phyloP scores from a whole-genome alignment of 306 rosid genomes.

The Quercus variabilis region DNA sequence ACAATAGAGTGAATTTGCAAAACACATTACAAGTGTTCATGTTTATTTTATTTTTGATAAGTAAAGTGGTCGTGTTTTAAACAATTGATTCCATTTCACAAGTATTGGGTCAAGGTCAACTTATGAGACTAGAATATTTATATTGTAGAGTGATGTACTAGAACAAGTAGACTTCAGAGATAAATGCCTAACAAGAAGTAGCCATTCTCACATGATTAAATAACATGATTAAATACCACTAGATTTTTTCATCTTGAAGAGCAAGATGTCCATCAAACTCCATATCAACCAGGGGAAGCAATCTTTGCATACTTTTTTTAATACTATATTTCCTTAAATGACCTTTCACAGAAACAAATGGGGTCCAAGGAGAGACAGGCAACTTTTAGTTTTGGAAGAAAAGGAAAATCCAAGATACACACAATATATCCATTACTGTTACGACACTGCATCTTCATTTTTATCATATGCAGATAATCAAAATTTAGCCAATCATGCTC shows the following conservation, averaged over 20 bases:
- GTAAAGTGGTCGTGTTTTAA: neutral
- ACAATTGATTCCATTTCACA: neutral
- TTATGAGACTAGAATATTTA: neutral
- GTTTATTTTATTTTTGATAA: neutral
- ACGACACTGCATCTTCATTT: neutral
- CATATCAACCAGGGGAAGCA: neutral
- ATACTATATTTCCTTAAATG: neutral
- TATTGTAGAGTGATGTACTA: neutral
- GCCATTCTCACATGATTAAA: neutral
- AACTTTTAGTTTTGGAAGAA: no score
- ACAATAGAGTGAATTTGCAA: neutral
- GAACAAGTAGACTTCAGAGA: neutral
- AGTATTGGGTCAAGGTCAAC: neutral
- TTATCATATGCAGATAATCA: neutral
- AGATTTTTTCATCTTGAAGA: neutral
- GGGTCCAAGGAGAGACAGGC: neutral
- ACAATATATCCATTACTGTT: neutral
- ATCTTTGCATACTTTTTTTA: neutral
- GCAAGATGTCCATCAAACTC: neutral
- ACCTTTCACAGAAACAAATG: neutral
- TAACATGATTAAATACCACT: neutral
- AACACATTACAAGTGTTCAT: neutral
- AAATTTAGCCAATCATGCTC: neutral
- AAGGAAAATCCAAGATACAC: no score
- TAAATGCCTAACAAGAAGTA: neutral